A percentile compares a stretch with the other conserved stretches of the same genome.
phyloP scores from a whole-genome alignment of 306 rosid genomes.

The Acmispon strigosus region DNA sequence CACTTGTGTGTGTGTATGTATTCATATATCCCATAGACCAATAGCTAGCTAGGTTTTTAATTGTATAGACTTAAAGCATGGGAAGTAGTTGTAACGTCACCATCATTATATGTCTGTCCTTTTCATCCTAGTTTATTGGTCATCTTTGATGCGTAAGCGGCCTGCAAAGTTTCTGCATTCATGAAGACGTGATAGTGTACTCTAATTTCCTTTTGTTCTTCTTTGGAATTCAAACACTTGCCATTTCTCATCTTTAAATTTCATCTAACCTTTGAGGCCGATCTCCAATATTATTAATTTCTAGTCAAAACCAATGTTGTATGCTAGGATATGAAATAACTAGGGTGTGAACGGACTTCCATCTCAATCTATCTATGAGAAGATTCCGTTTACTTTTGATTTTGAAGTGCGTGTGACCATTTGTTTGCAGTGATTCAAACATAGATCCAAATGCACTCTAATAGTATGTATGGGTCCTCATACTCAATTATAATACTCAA shows the following conservation, averaged over 20 bases:
- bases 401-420: too few species aligned
- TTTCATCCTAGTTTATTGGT: constrained; percentile 32
- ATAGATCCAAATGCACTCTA: too few species aligned
- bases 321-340: too few species aligned
- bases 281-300: neutral
- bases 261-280: neutral
- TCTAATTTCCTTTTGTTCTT: constrained; percentile 22
- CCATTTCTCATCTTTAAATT: neutral
- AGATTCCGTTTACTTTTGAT: too few species aligned
- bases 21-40: neutral
- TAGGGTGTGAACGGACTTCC: too few species aligned
- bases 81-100: constrained; percentile 73
- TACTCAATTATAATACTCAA: too few species aligned
- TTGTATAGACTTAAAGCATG: constrained; percentile 30
- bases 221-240: constrained; percentile 6
- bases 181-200: constrained; percentile 18
- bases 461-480: too few species aligned
- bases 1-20: neutral
- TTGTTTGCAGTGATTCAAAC: too few species aligned
- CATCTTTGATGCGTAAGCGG: constrained; percentile 24
- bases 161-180: constrained; percentile 31
- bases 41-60: constrained; percentile 8
- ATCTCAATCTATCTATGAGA: too few species aligned
- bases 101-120: constrained; percentile 46
- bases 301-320: neutral